Evolutionary conservation across 192 early-diverging fungal species (phyloP).

Genomic region (Rhizoclosmatium sp.): DNA sequence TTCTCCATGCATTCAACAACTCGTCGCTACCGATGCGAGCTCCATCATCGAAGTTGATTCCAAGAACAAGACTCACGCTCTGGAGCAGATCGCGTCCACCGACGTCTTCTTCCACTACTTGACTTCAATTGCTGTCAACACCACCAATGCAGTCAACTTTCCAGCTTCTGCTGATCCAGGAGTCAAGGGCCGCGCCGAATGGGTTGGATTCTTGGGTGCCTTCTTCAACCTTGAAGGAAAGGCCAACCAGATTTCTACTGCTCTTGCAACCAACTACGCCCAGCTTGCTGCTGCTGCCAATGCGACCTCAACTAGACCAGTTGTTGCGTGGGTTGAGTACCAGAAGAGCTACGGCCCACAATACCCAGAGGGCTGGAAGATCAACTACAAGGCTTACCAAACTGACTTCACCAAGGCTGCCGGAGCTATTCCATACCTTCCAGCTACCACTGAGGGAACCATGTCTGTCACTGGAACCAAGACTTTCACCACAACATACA

Average conservation of each 20-base stretch:
- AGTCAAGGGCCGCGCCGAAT: constrained; percentile 6
- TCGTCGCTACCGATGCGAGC: constrained; percentile 4
- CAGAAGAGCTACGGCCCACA: too few species aligned
- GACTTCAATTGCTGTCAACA: constrained; percentile 25
- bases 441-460: background rate
- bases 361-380: background rate
- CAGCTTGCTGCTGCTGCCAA: constrained; percentile 46
- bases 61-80: background rate
- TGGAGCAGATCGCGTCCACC: constrained; percentile 27
- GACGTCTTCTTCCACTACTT: constrained; percentile 13
- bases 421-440: constrained; percentile 18
- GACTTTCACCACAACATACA: constrained; percentile 9
- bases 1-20: constrained; percentile 47
- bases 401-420: constrained; percentile 53
- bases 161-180: constrained; percentile 36
- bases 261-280: constrained; percentile 69
- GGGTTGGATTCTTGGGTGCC: constrained; percentile 30
- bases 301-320: constrained; percentile 54
- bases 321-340: constrained; percentile 24
- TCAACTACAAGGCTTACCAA: constrained; percentile 38
- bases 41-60: background rate
- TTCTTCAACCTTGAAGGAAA: constrained; percentile 69
- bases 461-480: background rate
- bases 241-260: constrained; percentile 53
- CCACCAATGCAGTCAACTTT: constrained; percentile 39